Conservation (phyloP, 2,329 filamentous ascomycete species). For the Cladophialophora immunda region DNA sequence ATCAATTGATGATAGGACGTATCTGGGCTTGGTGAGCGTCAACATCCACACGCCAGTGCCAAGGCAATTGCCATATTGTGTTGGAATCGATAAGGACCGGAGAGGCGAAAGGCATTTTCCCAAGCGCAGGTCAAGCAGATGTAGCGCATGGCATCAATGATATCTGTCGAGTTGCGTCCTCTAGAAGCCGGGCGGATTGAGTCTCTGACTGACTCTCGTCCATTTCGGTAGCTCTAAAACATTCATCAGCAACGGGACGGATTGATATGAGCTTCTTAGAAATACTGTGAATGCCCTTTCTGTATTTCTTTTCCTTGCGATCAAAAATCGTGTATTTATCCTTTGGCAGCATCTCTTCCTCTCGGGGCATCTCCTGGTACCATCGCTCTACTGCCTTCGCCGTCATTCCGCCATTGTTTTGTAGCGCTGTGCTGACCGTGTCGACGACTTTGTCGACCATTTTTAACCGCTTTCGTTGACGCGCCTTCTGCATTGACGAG, state of each 20-base stretch:
- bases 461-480: conserved; percentile 82
- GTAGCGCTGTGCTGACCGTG: conserved; percentile 79
- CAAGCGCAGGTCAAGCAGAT: not conserved
- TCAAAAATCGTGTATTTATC: conserved; percentile 99
- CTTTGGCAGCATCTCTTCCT: conserved; percentile 92
- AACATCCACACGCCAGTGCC: not conserved
- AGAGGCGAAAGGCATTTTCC: not conserved
- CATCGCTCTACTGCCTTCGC: conserved; percentile 83
- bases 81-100: not conserved
- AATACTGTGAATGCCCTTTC: conserved; percentile 97
- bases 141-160: not conserved
- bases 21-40: not conserved
- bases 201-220: conserved; percentile 91
- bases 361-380: conserved; percentile 95
- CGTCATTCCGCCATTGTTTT: conserved; percentile 73
- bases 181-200: conserved; percentile 93
- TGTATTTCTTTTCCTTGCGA: conserved; percentile 91
- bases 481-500: conserved; percentile 87
- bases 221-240: conserved; percentile 81
- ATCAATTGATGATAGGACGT: not conserved
- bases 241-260: conserved; percentile 27
- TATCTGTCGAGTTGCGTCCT: not conserved
- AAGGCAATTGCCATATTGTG: not conserved
- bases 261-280: conserved; percentile 41
- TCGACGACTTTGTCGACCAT: conserved; percentile 88